A percentile compares a stretch with the other conserved stretches of the same genome.
Conservation (phyloP, 768 basidiomycete species). For the Hebeloma cylindrosporum region DNA sequence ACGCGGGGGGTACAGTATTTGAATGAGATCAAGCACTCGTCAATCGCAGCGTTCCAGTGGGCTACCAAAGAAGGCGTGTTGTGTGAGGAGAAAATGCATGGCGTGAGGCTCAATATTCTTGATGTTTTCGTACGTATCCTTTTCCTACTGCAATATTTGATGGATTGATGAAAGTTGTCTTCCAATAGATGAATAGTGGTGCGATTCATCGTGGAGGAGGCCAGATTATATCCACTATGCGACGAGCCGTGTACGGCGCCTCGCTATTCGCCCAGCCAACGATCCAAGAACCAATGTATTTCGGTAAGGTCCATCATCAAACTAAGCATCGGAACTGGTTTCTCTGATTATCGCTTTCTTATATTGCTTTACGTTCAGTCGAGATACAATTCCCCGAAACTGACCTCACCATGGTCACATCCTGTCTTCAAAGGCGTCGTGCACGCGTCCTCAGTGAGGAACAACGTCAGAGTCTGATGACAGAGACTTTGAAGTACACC, state of each 20-base stretch:
- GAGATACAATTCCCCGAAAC: conserved; percentile 98
- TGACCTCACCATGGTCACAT: conserved; percentile 97
- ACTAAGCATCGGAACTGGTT: too few species aligned
- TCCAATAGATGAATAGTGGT: conserved; percentile 96
- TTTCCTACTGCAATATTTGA: neutral
- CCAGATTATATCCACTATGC: conserved; percentile 95
- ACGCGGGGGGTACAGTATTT: conserved; percentile 99
- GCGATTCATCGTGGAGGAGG: conserved; percentile 99
- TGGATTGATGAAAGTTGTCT: conserved; percentile 10
- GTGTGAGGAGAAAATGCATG: conserved; percentile 98
- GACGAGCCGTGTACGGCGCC: conserved; percentile 95
- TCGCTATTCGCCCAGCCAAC: conserved; percentile 87
- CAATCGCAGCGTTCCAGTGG: conserved; percentile 99
- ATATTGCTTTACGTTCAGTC: conserved; percentile 43
- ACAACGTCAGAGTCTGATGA: conserved; percentile 85
- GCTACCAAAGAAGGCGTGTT: conserved; percentile 98
- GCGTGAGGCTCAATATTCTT: conserved; percentile 91
- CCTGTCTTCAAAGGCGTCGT: conserved; percentile 90
- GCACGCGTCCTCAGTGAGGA: conserved; percentile 98
- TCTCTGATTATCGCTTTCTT: neutral
- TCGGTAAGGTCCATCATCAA: too few species aligned
- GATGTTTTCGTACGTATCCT: conserved; percentile 80
- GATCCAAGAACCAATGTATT: conserved; percentile 96
- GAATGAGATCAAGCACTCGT: conserved; percentile 99
- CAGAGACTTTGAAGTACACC: conserved; percentile 99